Evolutionary conservation across 345 rosid species (phyloP), one percentile per base, ranked within the genome.

Genomic region (Linum tenue): DNA sequence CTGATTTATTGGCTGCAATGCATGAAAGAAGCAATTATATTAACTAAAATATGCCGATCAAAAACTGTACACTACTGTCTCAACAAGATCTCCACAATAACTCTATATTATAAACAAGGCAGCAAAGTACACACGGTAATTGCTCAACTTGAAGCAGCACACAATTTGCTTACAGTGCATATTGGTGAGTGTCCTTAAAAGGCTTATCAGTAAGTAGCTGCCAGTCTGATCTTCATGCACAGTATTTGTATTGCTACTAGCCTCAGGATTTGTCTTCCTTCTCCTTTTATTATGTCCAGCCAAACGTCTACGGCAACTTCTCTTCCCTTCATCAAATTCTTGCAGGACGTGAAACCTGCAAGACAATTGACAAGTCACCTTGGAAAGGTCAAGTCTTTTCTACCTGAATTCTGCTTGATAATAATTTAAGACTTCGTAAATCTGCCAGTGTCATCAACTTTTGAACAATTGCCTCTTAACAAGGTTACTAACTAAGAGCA

Each of bases 211-310:
- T 55, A 91, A 80, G 78, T 83, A 85, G 70, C 87, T 77, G 76
- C 91, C 89, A 35, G 92, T 80, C 80, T 85, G 97, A 64, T 89
- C 96, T 73, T 86, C 88, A 55, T 80, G 81, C 42, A 67, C 72
- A 59, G 96, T 71, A 72, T 68, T 89, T 77, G 82, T 83, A 40
- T 71, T 84, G 48, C 74, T 62, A 44, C 69, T 80, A 70, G 91
- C 59, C 35, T 85, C 98, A 0, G 92, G 98, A 78, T 89, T 89
- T 22, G 95, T 89, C 70, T 95, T 95, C 80, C 96, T 91, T 73
- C 99, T 87, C 69, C 99, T 82, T 70, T 89, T 91, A 75, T 95
- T 91, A 73, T 95, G 99, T 17, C 99, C 98, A 77, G 99, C 99
- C 80, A 95, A 78, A 67, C 99, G 98, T 70, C 98, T 84, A 40